Conservation (phyloP, 306 rosid species). For the Castanopsis chinensis region DNA sequence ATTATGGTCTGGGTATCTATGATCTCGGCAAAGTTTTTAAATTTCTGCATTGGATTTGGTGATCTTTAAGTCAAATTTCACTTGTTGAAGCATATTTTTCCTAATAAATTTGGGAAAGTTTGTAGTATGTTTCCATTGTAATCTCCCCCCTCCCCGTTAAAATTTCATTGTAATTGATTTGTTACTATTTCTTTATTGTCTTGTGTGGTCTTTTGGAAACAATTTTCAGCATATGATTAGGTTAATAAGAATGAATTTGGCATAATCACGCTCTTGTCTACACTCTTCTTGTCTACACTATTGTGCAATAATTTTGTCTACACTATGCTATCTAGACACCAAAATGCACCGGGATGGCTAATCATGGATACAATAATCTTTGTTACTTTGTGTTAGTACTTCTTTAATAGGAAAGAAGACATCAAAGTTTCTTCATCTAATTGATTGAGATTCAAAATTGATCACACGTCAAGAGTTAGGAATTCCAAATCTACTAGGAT, state of each 20-base stretch:
- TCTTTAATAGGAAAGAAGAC: background rate
- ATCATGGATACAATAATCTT: too few relatives aligned
- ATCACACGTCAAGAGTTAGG: background rate
- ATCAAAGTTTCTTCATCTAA: too few relatives aligned
- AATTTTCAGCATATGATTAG: background rate
- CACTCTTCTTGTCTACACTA: too few relatives aligned
- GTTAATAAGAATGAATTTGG: background rate
- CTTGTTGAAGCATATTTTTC: background rate
- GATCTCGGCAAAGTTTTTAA: constrained; percentile 1
- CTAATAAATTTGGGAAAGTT: background rate
- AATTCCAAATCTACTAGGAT: background rate
- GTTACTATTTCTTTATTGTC: background rate
- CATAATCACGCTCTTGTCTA: too few relatives aligned
- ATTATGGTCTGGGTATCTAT: constrained; percentile 8
- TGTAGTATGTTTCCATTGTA: background rate
- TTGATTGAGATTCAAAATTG: background rate
- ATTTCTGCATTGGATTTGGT: constrained; percentile 9
- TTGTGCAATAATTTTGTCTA: background rate
- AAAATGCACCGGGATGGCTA: too few relatives aligned
- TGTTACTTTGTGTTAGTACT: too few relatives aligned
- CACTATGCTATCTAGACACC: too few relatives aligned
- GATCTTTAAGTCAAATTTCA: background rate
- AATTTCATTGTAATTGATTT: background rate
- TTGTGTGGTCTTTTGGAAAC: background rate
- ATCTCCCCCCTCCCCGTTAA: background rate